Base-by-base conservation (phyloP, 1,284 basidiomycete species). In the Boletus semigastroideus region DNA sequence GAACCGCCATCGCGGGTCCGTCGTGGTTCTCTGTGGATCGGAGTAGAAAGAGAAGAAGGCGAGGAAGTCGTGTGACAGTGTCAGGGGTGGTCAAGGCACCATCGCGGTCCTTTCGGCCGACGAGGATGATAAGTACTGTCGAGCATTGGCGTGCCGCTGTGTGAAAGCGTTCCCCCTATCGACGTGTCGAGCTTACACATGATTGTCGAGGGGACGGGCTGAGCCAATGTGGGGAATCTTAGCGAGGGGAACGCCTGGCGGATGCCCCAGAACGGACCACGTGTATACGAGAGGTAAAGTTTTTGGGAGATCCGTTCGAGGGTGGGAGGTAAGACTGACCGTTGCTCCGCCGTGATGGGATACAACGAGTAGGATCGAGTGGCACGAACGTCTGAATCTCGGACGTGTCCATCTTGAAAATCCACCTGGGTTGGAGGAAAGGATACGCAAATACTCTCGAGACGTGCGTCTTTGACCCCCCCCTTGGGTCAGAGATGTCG, bases 251-350 rank as follows among this genome's bases (percentile, higher is more conserved):
- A 36, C 10, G 8, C 27, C 28, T 39, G 46, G 50, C 33, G 46
- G 55, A 31, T 28, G 27, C n/a, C 19, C 38, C 40, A 44, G 58
- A 54, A 60, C 38, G 49, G 55, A 41, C 46, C 37, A 36, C 34
- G 7, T n/a, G 39, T 19, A 5, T 11, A 20, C 17, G 27, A 20
- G 42, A 33, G 10, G 33, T 36, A 4, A 9, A 19, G 17, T 28
- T 37, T 43, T 34, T 6, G 36, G 30, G 28, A 28, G 20, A 55
- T 34, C 46, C 19, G 34, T 28, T 55, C 36, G 37, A 55, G 45
- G 33, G 5, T 25, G 25, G 13, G 25, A 27, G 3, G 28, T 28
- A 34, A 4, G 16, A 30, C 27, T 2, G 17, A 31, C 41, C n/a
- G 14, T 33, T 27, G 19, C 42, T 39, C 22, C 19, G 16, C 27